Conservation (phyloP, 148 eudicot genomes). For the Silene latifolia region DNA sequence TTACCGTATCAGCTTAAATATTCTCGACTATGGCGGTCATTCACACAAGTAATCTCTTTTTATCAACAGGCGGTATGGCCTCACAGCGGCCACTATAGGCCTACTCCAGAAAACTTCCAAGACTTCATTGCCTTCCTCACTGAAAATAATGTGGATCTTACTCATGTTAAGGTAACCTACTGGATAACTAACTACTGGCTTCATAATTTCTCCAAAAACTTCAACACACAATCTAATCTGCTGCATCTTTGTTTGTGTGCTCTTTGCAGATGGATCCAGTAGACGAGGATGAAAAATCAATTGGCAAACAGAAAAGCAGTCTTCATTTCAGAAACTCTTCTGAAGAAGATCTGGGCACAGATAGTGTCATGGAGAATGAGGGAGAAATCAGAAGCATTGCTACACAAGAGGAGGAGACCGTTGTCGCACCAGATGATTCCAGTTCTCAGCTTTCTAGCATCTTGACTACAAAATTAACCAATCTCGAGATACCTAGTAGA, state of each 20-base stretch:
- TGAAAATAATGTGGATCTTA: conserved; percentile 72
- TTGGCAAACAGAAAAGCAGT: conserved; percentile 41
- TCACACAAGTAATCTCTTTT: neutral
- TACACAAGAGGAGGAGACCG: conserved; percentile 25
- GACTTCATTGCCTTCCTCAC: conserved; percentile 70
- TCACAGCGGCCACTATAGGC: conserved; percentile 97
- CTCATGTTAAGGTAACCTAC: conserved; percentile 66
- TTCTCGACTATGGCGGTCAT: neutral
- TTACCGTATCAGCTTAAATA: neutral
- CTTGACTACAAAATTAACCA: conserved; percentile 33
- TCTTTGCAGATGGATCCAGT: conserved; percentile 65
- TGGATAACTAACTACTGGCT: no score
- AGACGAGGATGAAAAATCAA: conserved; percentile 55
- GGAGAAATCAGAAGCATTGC: conserved; percentile 22
- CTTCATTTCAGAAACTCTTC: conserved; percentile 56
- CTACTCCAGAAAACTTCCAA: conserved; percentile 85
- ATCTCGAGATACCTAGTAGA: conserved; percentile 55
- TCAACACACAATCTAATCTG: conserved; percentile 3
- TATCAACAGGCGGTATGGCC: conserved; percentile 78
- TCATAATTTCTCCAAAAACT: no score
- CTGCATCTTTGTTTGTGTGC: conserved; percentile 7
- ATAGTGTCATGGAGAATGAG: conserved; percentile 31
- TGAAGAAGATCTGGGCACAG: conserved; percentile 53
- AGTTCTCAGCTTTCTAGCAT: conserved; percentile 19
- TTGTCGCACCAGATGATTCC: conserved; percentile 18